Conservation (phyloP, 257 asterid genomes). For the Marsdenia floribunda region DNA sequence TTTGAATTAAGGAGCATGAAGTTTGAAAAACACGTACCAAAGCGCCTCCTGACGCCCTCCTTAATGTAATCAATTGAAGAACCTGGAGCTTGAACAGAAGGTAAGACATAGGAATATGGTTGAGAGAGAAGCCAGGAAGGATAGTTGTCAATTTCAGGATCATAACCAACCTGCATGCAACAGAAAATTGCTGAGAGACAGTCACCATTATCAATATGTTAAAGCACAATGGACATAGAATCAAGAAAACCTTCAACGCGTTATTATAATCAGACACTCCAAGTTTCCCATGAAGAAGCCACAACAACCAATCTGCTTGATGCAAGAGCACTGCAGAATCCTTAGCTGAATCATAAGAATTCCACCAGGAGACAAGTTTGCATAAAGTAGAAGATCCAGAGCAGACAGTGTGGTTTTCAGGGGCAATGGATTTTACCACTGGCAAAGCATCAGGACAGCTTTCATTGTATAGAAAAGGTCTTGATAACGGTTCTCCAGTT, state of each 20-base stretch:
- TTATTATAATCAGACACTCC: slow-evolving; percentile 89
- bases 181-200: not conserved
- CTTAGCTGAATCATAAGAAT: slow-evolving; percentile 37
- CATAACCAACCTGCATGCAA: slow-evolving; percentile 78
- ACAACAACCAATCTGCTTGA: slow-evolving; percentile 91
- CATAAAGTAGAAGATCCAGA: slow-evolving; percentile 82
- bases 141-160: slow-evolving; percentile 74
- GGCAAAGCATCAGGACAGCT: slow-evolving; percentile 75
- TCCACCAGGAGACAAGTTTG: slow-evolving; percentile 93
- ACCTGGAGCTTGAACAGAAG: slow-evolving; percentile 81
- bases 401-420: slow-evolving; percentile 83
- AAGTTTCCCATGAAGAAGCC: slow-evolving; percentile 87
- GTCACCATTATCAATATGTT: not conserved
- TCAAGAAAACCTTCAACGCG: slow-evolving; percentile 62
- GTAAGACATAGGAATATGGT: slow-evolving; percentile 60
- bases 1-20: not conserved
- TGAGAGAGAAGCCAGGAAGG: slow-evolving; percentile 76
- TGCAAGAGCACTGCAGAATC: slow-evolving; percentile 63
- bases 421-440: slow-evolving; percentile 68
- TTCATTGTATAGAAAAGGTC: slow-evolving; percentile 70
- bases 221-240: not conserved
- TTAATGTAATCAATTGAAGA: slow-evolving; percentile 53
- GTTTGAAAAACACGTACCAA: slow-evolving; percentile 38
- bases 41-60: slow-evolving; percentile 47
- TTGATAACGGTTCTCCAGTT: slow-evolving; percentile 68